Conservation (phyloP, 1,284 basidiomycete genomes). For the Ustilago lituana region DNA sequence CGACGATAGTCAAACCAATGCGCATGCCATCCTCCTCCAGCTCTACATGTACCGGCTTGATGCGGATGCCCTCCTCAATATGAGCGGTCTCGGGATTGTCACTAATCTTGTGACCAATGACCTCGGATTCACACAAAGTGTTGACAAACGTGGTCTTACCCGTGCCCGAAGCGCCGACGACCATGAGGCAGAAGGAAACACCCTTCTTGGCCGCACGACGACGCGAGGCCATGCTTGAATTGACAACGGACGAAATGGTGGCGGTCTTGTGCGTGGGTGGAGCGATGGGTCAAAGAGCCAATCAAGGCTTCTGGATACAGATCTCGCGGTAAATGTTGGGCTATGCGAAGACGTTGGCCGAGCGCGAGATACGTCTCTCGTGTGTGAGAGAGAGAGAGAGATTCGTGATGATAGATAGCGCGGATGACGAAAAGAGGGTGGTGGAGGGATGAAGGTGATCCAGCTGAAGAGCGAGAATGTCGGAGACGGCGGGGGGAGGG, state of each 20-base stretch:
- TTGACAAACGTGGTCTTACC: conserved; percentile 67
- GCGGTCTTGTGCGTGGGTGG: not conserved
- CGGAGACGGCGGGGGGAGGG: too few species aligned
- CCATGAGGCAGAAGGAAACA: conserved; percentile 67
- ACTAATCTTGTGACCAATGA: conserved; percentile 77
- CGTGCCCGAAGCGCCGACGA: conserved; percentile 66
- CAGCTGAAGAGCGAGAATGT: too few species aligned
- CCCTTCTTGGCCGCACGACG: conserved; percentile 66
- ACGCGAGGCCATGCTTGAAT: conserved; percentile 55
- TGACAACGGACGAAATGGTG: conserved; percentile 45
- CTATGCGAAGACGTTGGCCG: not conserved
- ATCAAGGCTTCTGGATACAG: not conserved
- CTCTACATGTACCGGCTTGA: conserved; percentile 95
- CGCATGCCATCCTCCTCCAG: conserved; percentile 98
- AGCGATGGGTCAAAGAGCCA: not conserved
- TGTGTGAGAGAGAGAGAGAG: too few species aligned
- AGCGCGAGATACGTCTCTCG: too few species aligned
- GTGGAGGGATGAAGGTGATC: conserved; percentile 3
- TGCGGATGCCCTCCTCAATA: conserved; percentile 91
- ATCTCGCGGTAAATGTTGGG: not conserved
- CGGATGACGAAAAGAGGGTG: not conserved
- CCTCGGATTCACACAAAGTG: conserved; percentile 68
- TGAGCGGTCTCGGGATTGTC: conserved; percentile 90
- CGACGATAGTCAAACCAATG: conserved; percentile 96
- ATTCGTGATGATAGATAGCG: not conserved